These are phyloP conservation scores for Striga asiatica DNA, from an alignment of 257 asterid species.

Conservation along the genomic window DNA sequence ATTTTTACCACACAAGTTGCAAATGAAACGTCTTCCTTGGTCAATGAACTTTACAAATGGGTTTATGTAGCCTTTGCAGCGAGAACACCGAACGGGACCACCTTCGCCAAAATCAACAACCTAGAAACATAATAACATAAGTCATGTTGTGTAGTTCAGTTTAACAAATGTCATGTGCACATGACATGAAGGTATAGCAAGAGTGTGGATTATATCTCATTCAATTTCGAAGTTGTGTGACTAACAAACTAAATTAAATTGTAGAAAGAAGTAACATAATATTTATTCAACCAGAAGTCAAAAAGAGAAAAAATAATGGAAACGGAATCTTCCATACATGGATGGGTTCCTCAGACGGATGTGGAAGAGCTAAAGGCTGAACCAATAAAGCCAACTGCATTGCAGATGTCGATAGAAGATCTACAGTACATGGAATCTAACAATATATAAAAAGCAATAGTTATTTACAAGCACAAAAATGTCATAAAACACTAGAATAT, in stretches of 20 bases:
- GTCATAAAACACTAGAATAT: conserved; percentile 11
- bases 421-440: conserved; percentile 85
- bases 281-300: too few species aligned
- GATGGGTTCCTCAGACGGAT: conserved; percentile 92
- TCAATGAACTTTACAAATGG: conserved; percentile 94
- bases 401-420: conserved; percentile 79
- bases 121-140: conserved; percentile 26
- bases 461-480: conserved; percentile 18
- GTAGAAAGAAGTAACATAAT: background rate
- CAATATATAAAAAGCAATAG: conserved; percentile 11
- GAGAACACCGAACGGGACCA: conserved; percentile 99
- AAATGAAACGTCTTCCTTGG: conserved; percentile 90
- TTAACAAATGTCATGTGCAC: conserved; percentile 7
- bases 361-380: conserved; percentile 94
- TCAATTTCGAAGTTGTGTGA: conserved; percentile 6
- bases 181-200: conserved; percentile 7
- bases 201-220: background rate
- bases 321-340: too few species aligned
- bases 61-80: conserved; percentile 95
- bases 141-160: background rate
- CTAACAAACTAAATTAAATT: background rate
- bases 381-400: conserved; percentile 95
- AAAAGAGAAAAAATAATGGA: too few species aligned
- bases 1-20: conserved; percentile 90
- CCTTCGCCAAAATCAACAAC: conserved; percentile 95